Conservation (phyloP, 2,329 filamentous ascomycete genomes). For the Penicillium sp. region DNA sequence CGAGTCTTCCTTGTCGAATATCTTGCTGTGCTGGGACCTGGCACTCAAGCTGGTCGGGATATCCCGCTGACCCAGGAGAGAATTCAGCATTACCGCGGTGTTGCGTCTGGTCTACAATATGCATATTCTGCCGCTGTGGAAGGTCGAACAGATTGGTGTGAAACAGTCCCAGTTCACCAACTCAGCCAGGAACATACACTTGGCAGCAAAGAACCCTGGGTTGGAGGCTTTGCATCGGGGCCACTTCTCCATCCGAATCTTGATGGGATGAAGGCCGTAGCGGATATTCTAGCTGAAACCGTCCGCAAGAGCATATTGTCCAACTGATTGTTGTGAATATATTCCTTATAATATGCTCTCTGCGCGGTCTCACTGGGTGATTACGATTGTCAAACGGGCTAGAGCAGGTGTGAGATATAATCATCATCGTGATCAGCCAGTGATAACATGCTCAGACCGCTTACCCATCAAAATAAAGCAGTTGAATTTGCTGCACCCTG, state of each 20-base stretch:
- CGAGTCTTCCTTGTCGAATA: slow-evolving; percentile 17
- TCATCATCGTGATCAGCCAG: not conserved
- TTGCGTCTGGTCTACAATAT: slow-evolving; percentile 13
- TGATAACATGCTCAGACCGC: not conserved
- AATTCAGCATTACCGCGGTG: slow-evolving; percentile 7
- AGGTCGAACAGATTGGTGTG: slow-evolving; percentile 14
- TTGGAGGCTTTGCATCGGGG: slow-evolving; percentile 7
- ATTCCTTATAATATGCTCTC: not conserved
- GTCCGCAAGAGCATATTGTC: not conserved
- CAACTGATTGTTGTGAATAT: not conserved
- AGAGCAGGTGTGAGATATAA: not conserved
- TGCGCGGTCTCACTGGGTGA: not conserved
- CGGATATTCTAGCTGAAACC: slow-evolving; percentile 1
- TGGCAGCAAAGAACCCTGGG: slow-evolving; percentile 14
- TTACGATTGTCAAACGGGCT: not conserved
- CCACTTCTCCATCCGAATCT: slow-evolving; percentile 14
- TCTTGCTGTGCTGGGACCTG: slow-evolving; percentile 14
- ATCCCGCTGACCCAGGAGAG: slow-evolving; percentile 12
- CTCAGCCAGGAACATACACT: slow-evolving; percentile 13
- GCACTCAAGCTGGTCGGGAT: slow-evolving; percentile 6
- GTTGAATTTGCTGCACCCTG: slow-evolving; percentile 30
- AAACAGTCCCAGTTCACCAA: slow-evolving; percentile 15
- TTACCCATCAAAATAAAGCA: slow-evolving; percentile 23
- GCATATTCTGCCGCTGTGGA: slow-evolving; percentile 7
- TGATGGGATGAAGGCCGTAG: slow-evolving; percentile 15